phyloP scores from a whole-genome alignment of 768 basidiomycete genomes.

The Rhizopogon vesiculosus region DNA sequence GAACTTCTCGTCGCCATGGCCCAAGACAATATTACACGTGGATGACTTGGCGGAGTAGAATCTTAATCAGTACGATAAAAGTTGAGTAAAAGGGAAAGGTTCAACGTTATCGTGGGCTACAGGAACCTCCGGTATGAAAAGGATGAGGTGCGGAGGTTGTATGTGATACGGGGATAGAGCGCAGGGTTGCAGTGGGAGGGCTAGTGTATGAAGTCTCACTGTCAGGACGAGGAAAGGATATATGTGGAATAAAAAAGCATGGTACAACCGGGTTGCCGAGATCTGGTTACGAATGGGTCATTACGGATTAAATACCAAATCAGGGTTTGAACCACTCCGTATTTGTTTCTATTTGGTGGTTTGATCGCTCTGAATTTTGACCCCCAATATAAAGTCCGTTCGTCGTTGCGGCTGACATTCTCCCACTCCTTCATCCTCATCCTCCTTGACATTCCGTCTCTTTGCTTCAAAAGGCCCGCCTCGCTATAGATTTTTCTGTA shows the following conservation, averaged over 20 bases:
- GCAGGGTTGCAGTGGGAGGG: neutral
- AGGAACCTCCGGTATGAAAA: too few species aligned
- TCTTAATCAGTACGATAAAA: too few species aligned
- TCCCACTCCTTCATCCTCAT: constrained; percentile 26
- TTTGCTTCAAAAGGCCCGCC: constrained; percentile 9
- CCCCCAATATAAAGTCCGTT: constrained; percentile 31
- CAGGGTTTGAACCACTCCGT: constrained; percentile 5
- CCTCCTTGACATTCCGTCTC: constrained; percentile 7
- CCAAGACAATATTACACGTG: neutral
- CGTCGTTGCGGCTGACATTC: constrained; percentile 19
- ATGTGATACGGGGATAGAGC: neutral
- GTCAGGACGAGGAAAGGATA: constrained; percentile 19
- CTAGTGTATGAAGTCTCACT: too few species aligned
- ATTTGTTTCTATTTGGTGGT: constrained; percentile 21
- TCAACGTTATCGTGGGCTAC: too few species aligned
- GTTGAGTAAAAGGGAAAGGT: too few species aligned
- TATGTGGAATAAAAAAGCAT: constrained; percentile 8
- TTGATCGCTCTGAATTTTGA: constrained; percentile 23
- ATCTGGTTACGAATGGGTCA: constrained; percentile 11
- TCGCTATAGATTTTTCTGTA: constrained; percentile 24
- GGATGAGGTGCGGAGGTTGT: too few species aligned
- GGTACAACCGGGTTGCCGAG: constrained; percentile 12
- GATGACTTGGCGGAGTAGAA: neutral
- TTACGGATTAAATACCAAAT: constrained; percentile 17
- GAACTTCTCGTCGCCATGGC: neutral